Percentiles rank a stretch among this genome's conserved stretches.
Evolutionary conservation across 1,139 yeast genomes (phyloP).

Genomic region (Yamadazyma taylorii): DNA sequence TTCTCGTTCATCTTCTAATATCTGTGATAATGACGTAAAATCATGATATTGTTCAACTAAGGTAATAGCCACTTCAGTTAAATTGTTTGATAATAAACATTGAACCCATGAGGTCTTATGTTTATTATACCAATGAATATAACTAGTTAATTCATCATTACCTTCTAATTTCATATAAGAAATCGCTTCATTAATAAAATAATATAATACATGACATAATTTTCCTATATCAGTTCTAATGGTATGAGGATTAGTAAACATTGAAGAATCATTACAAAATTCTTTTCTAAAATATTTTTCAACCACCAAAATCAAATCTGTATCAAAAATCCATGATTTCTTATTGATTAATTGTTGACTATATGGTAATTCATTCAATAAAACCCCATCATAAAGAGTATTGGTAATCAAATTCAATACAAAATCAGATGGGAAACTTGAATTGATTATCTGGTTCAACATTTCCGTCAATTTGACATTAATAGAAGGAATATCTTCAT

Average conservation of each 20-base stretch:
- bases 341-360: conserved; percentile 12
- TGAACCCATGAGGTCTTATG: conserved; percentile 52
- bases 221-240: conserved; percentile 20
- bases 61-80: conserved; percentile 54
- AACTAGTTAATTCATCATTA: conserved; percentile 23
- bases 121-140: conserved; percentile 34
- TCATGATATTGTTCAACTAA: conserved; percentile 70
- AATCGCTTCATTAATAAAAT: conserved; percentile 40
- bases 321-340: conserved; percentile 44
- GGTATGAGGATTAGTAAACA: conserved; percentile 14
- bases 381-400: conserved; percentile 43
- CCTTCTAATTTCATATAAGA: conserved; percentile 30
- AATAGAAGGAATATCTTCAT: conserved; percentile 30
- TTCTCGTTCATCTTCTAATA: conserved; percentile 57
- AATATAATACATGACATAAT: conserved; percentile 36
- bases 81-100: conserved; percentile 47
- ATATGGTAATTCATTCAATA: conserved; percentile 41
- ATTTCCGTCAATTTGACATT: conserved; percentile 37
- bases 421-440: conserved; percentile 23
- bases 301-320: conserved; percentile 31
- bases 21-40: conserved; percentile 62
- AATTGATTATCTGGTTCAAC: conserved; percentile 20
- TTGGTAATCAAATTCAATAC: conserved; percentile 34
- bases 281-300: conserved; percentile 33
- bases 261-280: conserved; percentile 16